phyloP scores from a whole-genome alignment of 306 rosid species.

The Trifolium repens region DNA sequence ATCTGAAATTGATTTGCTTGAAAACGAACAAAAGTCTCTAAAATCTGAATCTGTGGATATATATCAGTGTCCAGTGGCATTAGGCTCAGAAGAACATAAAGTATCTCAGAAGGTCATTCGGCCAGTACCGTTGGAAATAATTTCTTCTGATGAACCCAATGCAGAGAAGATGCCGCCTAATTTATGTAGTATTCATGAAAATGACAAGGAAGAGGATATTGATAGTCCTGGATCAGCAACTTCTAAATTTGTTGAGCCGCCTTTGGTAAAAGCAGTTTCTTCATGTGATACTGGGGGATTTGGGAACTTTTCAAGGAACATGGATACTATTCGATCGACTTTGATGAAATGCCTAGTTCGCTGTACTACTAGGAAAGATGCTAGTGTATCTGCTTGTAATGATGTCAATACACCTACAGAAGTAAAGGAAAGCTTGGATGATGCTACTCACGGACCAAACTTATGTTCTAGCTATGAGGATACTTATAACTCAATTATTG shows the following conservation, averaged over 20 bases:
- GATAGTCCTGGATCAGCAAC: slow-evolving; percentile 96
- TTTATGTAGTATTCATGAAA: slow-evolving; percentile 43
- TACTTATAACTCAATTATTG: slow-evolving; percentile 49
- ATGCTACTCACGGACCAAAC: slow-evolving; percentile 32
- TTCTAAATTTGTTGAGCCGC: slow-evolving; percentile 75
- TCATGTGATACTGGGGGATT: slow-evolving; percentile 40
- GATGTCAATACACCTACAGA: slow-evolving; percentile 39
- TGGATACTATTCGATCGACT: slow-evolving; percentile 45
- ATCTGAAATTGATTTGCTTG: slow-evolving; percentile 88
- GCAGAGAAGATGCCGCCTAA: slow-evolving; percentile 55
- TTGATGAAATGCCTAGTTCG: slow-evolving; percentile 42
- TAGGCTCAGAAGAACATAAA: slow-evolving; percentile 54
- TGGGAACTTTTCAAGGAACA: slow-evolving; percentile 44
- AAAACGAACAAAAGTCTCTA: slow-evolving; percentile 72
- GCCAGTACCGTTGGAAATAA: slow-evolving; percentile 57
- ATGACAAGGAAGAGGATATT: slow-evolving; percentile 65
- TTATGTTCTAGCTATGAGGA: slow-evolving; percentile 38
- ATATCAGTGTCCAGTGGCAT: slow-evolving; percentile 53
- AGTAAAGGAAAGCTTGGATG: slow-evolving; percentile 40
- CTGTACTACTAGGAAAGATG: slow-evolving; percentile 46
- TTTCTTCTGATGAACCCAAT: slow-evolving; percentile 51
- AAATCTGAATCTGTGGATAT: slow-evolving; percentile 55
- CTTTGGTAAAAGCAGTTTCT: slow-evolving; percentile 52
- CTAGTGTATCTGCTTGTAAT: slow-evolving; percentile 45
- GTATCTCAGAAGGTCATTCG: slow-evolving; percentile 48